phyloP scores from a whole-genome alignment of 129 eudicot genomes.

The Artemisia argyi region DNA sequence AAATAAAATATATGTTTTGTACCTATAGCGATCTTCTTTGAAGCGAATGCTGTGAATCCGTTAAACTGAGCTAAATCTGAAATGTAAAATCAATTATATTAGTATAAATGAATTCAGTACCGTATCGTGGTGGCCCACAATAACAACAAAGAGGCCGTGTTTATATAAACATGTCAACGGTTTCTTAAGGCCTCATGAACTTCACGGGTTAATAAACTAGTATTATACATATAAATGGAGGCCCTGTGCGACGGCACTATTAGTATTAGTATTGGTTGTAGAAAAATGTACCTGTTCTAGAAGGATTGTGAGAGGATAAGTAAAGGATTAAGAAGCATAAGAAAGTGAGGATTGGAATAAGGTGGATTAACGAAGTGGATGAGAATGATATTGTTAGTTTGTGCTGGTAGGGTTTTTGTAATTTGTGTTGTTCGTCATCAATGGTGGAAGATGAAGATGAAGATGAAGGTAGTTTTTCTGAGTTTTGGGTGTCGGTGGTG shows the following conservation, averaged over 20 bases:
- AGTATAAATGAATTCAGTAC: too few relatives aligned
- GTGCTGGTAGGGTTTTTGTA: conserved; percentile 25
- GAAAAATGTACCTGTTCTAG: conserved; percentile 28
- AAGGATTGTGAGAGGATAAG: conserved; percentile 41
- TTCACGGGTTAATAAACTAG: too few relatives aligned
- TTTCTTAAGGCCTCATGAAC: too few relatives aligned
- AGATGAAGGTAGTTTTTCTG: conserved; percentile 17
- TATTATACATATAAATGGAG: too few relatives aligned
- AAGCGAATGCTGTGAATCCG: conserved; percentile 31
- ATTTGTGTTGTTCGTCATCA: conserved; percentile 33
- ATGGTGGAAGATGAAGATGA: conserved; percentile 19
- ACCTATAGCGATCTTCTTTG: conserved; percentile 30
- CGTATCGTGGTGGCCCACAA: too few relatives aligned
- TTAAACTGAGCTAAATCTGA: conserved; percentile 42
- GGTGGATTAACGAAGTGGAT: conserved; percentile 30
- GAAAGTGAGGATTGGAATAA: conserved; percentile 41
- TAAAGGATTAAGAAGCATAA: conserved; percentile 39
- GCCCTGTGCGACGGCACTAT: too few relatives aligned
- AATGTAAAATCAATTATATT: background rate
- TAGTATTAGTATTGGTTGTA: background rate
- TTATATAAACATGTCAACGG: too few relatives aligned
- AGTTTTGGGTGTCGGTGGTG: conserved; percentile 29
- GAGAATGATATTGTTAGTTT: conserved; percentile 11
- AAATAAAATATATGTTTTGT: background rate
- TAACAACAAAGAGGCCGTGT: too few relatives aligned